These are phyloP conservation scores for Agaricus bisporus DNA, from an alignment of 768 basidiomycete species.

Conservation along the genomic window DNA sequence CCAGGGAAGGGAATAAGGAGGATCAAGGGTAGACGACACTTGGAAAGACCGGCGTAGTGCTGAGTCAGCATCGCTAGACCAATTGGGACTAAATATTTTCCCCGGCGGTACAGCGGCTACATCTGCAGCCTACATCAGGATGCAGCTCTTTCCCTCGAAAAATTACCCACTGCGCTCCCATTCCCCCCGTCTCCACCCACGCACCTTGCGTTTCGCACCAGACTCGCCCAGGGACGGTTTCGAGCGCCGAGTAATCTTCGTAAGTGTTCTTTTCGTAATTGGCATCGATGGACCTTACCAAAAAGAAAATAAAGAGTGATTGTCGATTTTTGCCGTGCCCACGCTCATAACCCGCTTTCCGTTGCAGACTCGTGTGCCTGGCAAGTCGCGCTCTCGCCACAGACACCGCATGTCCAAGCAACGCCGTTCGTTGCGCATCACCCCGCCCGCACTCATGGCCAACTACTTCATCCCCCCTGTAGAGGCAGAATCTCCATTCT, in stretches of 20 bases:
- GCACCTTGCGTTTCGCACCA: not conserved
- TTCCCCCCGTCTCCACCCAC: not conserved
- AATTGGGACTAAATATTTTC: too few species aligned
- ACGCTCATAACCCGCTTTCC: not conserved
- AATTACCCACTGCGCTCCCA: not conserved
- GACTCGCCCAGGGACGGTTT: not conserved
- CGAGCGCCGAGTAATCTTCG: slow-evolving; percentile 10
- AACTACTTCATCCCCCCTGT: slow-evolving; percentile 11
- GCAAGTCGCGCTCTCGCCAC: slow-evolving; percentile 10
- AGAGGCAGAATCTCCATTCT: slow-evolving; percentile 22
- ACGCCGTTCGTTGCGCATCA: slow-evolving; percentile 46
- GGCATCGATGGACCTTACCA: slow-evolving; percentile 1
- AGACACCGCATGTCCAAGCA: slow-evolving; percentile 34
- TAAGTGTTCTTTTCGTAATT: slow-evolving; percentile 18
- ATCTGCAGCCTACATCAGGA: not conserved
- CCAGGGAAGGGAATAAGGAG: not conserved
- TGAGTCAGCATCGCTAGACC: too few species aligned
- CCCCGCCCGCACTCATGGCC: slow-evolving; percentile 26
- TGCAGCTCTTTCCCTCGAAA: not conserved
- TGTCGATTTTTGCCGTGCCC: too few species aligned
- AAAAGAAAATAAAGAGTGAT: too few species aligned
- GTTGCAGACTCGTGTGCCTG: slow-evolving; percentile 15
- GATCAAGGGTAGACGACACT: not conserved
- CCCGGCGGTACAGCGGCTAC: too few species aligned
- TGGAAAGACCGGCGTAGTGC: too few species aligned